Conservation (phyloP, 2,329 filamentous ascomycete species). For the Neoarthrinium moseri region DNA sequence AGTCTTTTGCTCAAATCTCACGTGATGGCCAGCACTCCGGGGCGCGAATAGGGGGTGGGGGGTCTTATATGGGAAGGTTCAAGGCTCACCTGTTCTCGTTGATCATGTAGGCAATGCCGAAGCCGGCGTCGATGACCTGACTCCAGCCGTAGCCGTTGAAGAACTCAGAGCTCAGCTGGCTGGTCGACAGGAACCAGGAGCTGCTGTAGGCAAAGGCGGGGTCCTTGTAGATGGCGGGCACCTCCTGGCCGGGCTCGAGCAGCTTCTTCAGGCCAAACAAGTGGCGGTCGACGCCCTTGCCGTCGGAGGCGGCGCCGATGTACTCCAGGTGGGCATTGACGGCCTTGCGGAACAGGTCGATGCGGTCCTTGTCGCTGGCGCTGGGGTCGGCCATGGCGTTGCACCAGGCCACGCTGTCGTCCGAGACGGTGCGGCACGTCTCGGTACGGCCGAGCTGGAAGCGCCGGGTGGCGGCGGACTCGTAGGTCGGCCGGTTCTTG, state of each 20-base stretch:
- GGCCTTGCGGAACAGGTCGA: constrained; percentile 78
- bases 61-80: too few species aligned
- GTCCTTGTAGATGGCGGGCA: constrained; percentile 84
- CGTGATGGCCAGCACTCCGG: background rate
- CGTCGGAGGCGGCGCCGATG: constrained; percentile 84
- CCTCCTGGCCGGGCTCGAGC: constrained; percentile 73
- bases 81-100: constrained; percentile 93
- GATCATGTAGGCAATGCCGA: constrained; percentile 99
- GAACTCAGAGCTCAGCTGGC: constrained; percentile 91
- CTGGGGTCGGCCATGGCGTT: constrained; percentile 74
- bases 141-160: constrained; percentile 99
- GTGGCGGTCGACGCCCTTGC: constrained; percentile 92
- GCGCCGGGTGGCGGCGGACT: constrained; percentile 89
- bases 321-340: constrained; percentile 84
- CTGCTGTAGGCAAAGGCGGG: constrained; percentile 80
- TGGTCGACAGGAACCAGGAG: constrained; percentile 87
- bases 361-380: constrained; percentile 61
- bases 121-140: constrained; percentile 93
- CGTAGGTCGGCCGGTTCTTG: constrained; percentile 95
- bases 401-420: constrained; percentile 90
- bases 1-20: background rate
- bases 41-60: too few species aligned
- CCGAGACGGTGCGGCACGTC: constrained; percentile 88
- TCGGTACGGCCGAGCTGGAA: constrained; percentile 97
- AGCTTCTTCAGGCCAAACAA: constrained; percentile 97